Base-by-base conservation (phyloP, 2,329 filamentous ascomycete species). In the Apiospora saccharicola region DNA sequence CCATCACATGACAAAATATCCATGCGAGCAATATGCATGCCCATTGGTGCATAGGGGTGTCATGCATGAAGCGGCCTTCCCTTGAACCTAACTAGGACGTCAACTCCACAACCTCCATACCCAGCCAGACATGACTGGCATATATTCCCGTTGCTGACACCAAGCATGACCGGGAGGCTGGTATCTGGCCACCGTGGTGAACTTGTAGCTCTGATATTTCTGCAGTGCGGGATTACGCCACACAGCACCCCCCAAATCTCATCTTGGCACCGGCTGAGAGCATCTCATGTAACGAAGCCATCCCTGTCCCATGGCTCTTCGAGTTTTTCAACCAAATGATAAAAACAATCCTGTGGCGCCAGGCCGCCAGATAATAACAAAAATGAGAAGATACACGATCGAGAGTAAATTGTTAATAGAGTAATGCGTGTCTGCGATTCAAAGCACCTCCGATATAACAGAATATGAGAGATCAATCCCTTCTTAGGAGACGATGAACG, bases 91-190 rank as follows among this genome's bases (percentile, higher is more conserved):
- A 41, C 8, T 41, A 64, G 34, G 41, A 64, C 57, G 57, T 64
- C 57, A 64, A n/a, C 34, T 64, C 57, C 57, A 64, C 57, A 64
- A 34, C 57, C 22, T 64, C 10, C 30, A 61, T 61, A 64, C 57
- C 57, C 2, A 64, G 57, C 34, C 4, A 64, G 57, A n/a, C 22
- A 64, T 41, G 57, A 37, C 10, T 19, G n/a, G n/a, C 16, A 22
- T 37, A 37, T 19, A n/a, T 41, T 6, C 34, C 8, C 30, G 37
- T 61, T 37, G 53, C 30, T 12, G 30, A 37, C 30, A 61, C 5
- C 34, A 37, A 61, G 30, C 34, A 41, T 8, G 34, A n/a, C n/a
- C 34, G 34, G 4, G 19, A 12, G 16, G 53, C 19, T 19, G 16
- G 16, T 30, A 61, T n/a, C 30, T 37, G 53, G 53, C 16, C 26